phyloP scores from a whole-genome alignment of 169 alveolate genomes.

The Babesia divergens region DNA sequence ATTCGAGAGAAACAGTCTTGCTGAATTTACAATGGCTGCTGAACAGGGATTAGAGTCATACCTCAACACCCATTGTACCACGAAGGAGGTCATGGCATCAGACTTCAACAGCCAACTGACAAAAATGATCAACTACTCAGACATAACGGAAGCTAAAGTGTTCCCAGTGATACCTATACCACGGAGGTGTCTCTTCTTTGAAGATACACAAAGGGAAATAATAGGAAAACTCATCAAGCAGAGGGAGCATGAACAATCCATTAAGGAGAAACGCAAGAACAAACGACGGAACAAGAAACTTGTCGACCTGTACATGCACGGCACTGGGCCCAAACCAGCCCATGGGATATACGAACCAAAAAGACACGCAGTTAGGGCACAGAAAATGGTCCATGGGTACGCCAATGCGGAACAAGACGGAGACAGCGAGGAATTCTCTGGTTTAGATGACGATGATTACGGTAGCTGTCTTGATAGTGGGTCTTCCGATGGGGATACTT shows the following conservation, averaged over 20 bases:
- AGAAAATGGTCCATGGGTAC: conserved; percentile 11
- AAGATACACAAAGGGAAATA: conserved; percentile 55
- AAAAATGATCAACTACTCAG: conserved; percentile 41
- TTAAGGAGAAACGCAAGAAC: conserved; percentile 1
- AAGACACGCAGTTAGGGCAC: background rate
- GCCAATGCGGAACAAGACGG: conserved; percentile 19
- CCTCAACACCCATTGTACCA: conserved; percentile 1
- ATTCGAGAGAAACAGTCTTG: conserved; percentile 48
- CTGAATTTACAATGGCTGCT: conserved; percentile 56
- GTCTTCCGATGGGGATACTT: too few species aligned
- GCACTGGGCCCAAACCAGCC: conserved; percentile 57
- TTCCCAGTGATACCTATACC: conserved; percentile 61
- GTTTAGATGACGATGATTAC: background rate
- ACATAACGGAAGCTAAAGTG: background rate
- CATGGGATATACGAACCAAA: conserved; percentile 50
- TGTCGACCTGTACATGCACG: conserved; percentile 70
- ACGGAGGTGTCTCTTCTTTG: conserved; percentile 61
- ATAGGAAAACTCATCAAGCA: conserved; percentile 62
- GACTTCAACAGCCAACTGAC: conserved; percentile 42
- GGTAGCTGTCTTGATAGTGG: background rate
- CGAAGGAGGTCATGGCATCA: conserved; percentile 46
- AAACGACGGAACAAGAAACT: conserved; percentile 49
- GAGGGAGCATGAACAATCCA: conserved; percentile 40
- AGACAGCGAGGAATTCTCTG: background rate
- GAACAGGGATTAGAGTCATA: conserved; percentile 28